Base-by-base conservation (phyloP, 2,329 filamentous ascomycete species). In the Cladorrhinum sp. region DNA sequence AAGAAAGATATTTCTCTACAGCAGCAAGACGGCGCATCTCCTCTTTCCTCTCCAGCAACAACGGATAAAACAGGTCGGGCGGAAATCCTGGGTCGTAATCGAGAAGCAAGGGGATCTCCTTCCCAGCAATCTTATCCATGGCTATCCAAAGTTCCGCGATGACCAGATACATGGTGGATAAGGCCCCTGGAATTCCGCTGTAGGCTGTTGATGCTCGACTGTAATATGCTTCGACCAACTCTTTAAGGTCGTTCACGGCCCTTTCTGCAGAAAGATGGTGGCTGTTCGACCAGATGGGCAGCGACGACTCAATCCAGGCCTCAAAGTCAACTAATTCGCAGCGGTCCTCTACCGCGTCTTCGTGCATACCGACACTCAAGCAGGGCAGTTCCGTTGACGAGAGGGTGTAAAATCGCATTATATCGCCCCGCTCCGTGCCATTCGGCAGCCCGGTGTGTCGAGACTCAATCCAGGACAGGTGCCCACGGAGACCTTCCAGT, bases 121-220 rank as follows among this genome's bases (percentile, higher is more conserved):
- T 29, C 1, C 66, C 61, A 2, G 66, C 62, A 23, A 67, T 49
- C 13, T 52, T 60, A 55, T 66, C 66, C 55, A 64, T n/a, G 18
- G 59, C 58, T 1, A 66, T 32, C 63, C 65, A 67, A 7, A 67
- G 60, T 9, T 65, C 62, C 59, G 64, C 60, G 38, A 65, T 59
- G 10, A 56, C 56, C 25, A 66, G 32, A 22, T 60, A 61, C 66
- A 67, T 64, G 3, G 62, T 2, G 2, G 66, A 66, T 1, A 65
- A 50, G 0, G 61, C 66, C 18, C 60, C 66, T 1, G 66, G 62
- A 2, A 60, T 58, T 2, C 32, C 48, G 2, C 23, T 4, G 48
- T 65, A 65, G 6, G 32, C 41, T 16, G 4, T 7, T 1, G 12
- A 25, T n/a, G 64, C 66, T 16, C 22, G 10, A 1, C 1, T 8